These are phyloP conservation scores for Turritis glabra DNA, from an alignment of 345 rosid genomes.

Conservation along the genomic window DNA sequence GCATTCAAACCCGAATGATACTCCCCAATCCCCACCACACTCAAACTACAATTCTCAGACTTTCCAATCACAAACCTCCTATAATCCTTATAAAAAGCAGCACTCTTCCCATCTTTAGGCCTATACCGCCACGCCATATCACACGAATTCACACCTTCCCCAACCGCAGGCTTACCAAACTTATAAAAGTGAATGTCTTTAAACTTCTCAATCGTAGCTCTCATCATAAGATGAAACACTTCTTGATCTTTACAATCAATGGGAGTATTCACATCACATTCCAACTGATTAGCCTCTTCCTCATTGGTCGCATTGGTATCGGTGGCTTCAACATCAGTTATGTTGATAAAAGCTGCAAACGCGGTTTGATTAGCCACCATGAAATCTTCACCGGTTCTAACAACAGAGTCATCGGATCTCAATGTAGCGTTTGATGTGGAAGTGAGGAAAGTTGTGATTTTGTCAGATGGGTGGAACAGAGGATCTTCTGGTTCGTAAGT, in stretches of 20 bases:
- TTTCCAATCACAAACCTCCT: conserved; percentile 67
- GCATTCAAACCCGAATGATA: conserved; percentile 92
- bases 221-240: conserved; percentile 87
- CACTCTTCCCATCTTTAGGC: conserved; percentile 92
- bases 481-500: conserved; percentile 92
- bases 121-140: conserved; percentile 96
- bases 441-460: conserved; percentile 77
- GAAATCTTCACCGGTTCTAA: conserved; percentile 89
- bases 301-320: background rate
- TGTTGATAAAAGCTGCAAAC: conserved; percentile 59
- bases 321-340: conserved; percentile 57
- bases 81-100: conserved; percentile 88
- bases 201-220: conserved; percentile 68
- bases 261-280: conserved; percentile 54
- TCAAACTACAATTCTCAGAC: conserved; percentile 64
- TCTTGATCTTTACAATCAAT: conserved; percentile 83
- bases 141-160: conserved; percentile 60
- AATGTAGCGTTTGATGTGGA: conserved; percentile 80
- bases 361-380: conserved; percentile 71
- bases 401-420: conserved; percentile 67
- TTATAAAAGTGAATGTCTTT: conserved; percentile 87
- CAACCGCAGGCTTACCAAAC: conserved; percentile 76
- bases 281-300: conserved; percentile 27
- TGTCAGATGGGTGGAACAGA: conserved; percentile 78
- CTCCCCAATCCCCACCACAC: conserved; percentile 67